Conservation (phyloP, 1,139 yeast species). For the Geotrichum klebahnii region DNA sequence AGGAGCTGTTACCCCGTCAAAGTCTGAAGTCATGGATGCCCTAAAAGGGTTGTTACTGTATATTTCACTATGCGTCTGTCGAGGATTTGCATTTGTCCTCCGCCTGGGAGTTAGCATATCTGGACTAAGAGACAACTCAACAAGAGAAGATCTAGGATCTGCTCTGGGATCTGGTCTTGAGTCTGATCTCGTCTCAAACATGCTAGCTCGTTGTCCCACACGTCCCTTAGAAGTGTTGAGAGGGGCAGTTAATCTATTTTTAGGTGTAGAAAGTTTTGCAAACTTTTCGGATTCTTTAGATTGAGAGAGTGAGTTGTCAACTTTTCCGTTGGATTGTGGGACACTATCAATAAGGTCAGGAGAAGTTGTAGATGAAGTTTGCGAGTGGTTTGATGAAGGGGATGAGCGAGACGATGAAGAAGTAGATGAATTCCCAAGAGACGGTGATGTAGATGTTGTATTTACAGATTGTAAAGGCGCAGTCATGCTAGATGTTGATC, state of each 20-base stretch:
- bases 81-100: neutral
- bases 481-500: neutral
- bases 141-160: neutral
- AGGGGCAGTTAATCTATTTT: neutral
- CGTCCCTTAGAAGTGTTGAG: neutral
- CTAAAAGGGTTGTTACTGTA: conserved; percentile 10
- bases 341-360: conserved; percentile 2
- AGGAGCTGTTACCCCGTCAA: conserved; percentile 6
- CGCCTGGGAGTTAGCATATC: neutral
- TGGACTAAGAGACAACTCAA: neutral
- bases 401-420: conserved; percentile 5
- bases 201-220: conserved; percentile 1
- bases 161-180: neutral
- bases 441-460: conserved; percentile 2
- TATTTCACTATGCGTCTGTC: conserved; percentile 8
- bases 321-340: conserved; percentile 1
- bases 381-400: conserved; percentile 2
- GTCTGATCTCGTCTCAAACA: conserved; percentile 5
- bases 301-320: neutral
- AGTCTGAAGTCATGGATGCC: conserved; percentile 6
- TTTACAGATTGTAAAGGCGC: neutral
- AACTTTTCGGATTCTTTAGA: neutral
- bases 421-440: neutral
- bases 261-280: neutral
- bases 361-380: conserved; percentile 8